Evolutionary conservation across 2,329 filamentous ascomycete genomes (phyloP), one percentile per base, ranked within the genome.

Genomic region (Fusarium concolor): DNA sequence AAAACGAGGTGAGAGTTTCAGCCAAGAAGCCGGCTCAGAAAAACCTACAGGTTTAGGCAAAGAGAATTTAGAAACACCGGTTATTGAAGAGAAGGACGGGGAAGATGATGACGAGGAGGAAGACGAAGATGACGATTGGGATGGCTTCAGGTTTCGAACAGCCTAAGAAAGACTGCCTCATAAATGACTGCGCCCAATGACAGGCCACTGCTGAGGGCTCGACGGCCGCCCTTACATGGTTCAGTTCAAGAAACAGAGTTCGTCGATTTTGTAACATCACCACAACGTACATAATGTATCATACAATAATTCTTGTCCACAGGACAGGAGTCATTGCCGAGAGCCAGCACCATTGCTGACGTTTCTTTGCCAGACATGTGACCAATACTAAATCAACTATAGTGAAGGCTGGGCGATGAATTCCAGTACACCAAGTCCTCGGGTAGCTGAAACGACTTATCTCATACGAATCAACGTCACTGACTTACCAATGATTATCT

Each of bases 111-210:
- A 85, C 77, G 83, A 83, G 3, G 83, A 83, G 3, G 83, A 85
- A 3, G 86, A 87, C 7, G 82, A 84, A 0, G 76, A 78, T 26
- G 26, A 68, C 6, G 88, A 89, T 54, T 91, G 89, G 78, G 86
- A 86, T 60, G 87, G 84, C 3, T 90, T 90, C 68, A 77, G 85
- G 31, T 87, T 87, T 67, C 75, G 72, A 24, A 62, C 63, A 37
- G 56, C 62, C 43, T 74, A 45, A 57, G 37, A n/a, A 17, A 17
- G 41, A 26, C 29, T 20, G 17, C n/a, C 8, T 47, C 17, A 35
- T 35, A n/a, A 17, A 58, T 35, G 24, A 18, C n/a, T 24, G 9
- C 18, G 20, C 42, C 41, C 31, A 33, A 44, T 41, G 20, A 29
- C 26, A 33, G 35, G 53, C 37, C 29, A 47, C 38, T 42, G 14